A percentile compares a stretch with the other conserved stretches of the same genome.
phyloP scores from a whole-genome alignment of 352 stramenopile genomes.

The Phytophthora litchii region DNA sequence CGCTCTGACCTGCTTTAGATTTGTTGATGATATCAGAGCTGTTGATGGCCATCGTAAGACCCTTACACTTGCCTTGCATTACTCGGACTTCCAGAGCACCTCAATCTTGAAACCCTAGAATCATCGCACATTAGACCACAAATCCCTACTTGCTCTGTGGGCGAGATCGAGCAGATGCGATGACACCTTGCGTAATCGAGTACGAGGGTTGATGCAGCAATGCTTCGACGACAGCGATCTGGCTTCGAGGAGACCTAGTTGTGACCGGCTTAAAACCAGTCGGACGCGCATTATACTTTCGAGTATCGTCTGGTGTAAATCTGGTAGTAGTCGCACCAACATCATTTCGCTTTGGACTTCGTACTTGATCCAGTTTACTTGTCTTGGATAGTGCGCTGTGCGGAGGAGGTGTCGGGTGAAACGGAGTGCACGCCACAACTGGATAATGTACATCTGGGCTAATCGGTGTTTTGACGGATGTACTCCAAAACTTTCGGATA shows the following conservation, averaged over 20 bases:
- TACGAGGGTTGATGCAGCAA: slow-evolving; percentile 39
- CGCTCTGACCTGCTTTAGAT: slow-evolving; percentile 10
- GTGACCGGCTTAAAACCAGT: slow-evolving; percentile 10
- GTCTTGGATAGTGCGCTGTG: slow-evolving; percentile 1
- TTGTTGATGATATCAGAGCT: background rate
- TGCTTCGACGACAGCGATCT: slow-evolving; percentile 28
- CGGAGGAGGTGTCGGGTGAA: slow-evolving; percentile 6
- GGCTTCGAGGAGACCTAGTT: slow-evolving; percentile 27
- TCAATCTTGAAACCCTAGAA: background rate
- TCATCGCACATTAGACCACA: background rate
- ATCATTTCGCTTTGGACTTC: slow-evolving; percentile 2
- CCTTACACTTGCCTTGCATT: no score
- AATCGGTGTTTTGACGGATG: background rate
- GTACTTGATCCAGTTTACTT: background rate
- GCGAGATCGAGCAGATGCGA: slow-evolving; percentile 16
- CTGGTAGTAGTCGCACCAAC: background rate
- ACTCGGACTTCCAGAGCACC: background rate
- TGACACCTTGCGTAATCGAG: slow-evolving; percentile 22
- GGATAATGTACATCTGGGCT: slow-evolving; percentile 8
- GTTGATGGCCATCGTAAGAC: no score
- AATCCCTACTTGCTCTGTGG: slow-evolving; percentile 10
- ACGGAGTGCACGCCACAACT: background rate
- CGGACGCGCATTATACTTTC: slow-evolving; percentile 3
- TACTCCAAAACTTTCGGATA: slow-evolving; percentile 12
- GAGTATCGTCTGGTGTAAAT: background rate